Conservation (phyloP, 140 eudicot species). For the Senecio squalidus region DNA sequence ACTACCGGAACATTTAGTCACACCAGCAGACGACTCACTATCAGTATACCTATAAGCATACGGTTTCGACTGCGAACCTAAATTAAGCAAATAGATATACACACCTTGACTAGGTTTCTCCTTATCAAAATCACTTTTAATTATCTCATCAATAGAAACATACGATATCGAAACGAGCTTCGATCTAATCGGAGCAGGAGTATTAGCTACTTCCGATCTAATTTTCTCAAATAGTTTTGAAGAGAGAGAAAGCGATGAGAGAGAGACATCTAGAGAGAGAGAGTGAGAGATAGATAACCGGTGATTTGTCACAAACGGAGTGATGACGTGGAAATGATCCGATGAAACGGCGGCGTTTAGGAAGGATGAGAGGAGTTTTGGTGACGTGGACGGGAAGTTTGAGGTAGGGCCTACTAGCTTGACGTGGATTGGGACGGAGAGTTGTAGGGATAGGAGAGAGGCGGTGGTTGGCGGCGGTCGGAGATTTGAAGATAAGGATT, state of each 20-base stretch:
- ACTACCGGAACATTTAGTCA: slow-evolving; percentile 69
- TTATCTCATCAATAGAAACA: slow-evolving; percentile 36
- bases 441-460: slow-evolving; percentile 51
- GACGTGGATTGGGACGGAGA: slow-evolving; percentile 61
- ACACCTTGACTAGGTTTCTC: slow-evolving; percentile 38
- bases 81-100: slow-evolving; percentile 52
- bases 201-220: slow-evolving; percentile 29
- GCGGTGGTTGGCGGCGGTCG: slow-evolving; percentile 36
- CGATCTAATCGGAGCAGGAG: slow-evolving; percentile 58
- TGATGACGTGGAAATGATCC: slow-evolving; percentile 72
- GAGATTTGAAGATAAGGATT: slow-evolving; percentile 44
- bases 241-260: slow-evolving; percentile 49
- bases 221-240: slow-evolving; percentile 29
- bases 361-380: slow-evolving; percentile 49
- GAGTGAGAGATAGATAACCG: slow-evolving; percentile 34
- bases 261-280: slow-evolving; percentile 42
- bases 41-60: slow-evolving; percentile 63
- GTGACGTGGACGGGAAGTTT: slow-evolving; percentile 54
- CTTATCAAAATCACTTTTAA: slow-evolving; percentile 42
- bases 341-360: slow-evolving; percentile 67
- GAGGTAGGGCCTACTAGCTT: slow-evolving; percentile 69
- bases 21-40: slow-evolving; percentile 60
- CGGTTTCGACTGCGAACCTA: slow-evolving; percentile 59
- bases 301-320: slow-evolving; percentile 29
- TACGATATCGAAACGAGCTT: slow-evolving; percentile 41